Base-by-base conservation (phyloP, 768 basidiomycete genomes). In the Phanerochaete carnosa region DNA sequence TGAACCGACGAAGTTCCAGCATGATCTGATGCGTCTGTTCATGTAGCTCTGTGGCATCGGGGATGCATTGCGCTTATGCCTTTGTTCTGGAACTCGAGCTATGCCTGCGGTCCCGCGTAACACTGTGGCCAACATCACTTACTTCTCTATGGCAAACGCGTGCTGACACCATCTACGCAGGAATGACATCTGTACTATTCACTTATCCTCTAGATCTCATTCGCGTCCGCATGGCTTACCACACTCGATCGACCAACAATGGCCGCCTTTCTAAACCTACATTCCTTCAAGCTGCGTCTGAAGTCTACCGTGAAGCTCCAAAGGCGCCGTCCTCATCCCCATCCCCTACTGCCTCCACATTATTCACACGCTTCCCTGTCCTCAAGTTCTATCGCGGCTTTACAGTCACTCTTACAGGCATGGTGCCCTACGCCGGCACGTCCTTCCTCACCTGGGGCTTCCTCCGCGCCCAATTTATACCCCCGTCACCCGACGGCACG, bases 331-430 rank as follows among this genome's bases (percentile, higher is more conserved):
- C 70, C 49, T 22, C 49, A 4, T 4, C 58, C 12, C 32, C 69
- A 12, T 45, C 65, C 52, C 45, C 68, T 43, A 4, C 72, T 15
- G 62, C 72, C 45, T 37, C 65, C 55, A 62, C 67, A 72, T 33
- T 71, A 74, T 57, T 61, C 61, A 51, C 64, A 55, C 64, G 49
- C 68, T 84, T 90, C 67, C 90, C 91, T 16, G 70, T 93, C 55
- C 81, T 95, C 58, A 92, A 95, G 68, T 94, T 98, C 75, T 99
- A 98, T 71, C 91, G 97, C 23, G 96, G 97, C n/a, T 98, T 98
- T 75, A 87, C 88, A 7, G 94, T 97, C 29, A 95, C 95, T 23
- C 74, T 98, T 39, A 73, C 85, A 13, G 96, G 97, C 47, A 98
- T 98, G 83, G 79, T 98, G 32, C 96, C 96, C 5, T 98, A 98